phyloP scores from a whole-genome alignment of 305 asterid species.

The Withania somnifera region DNA sequence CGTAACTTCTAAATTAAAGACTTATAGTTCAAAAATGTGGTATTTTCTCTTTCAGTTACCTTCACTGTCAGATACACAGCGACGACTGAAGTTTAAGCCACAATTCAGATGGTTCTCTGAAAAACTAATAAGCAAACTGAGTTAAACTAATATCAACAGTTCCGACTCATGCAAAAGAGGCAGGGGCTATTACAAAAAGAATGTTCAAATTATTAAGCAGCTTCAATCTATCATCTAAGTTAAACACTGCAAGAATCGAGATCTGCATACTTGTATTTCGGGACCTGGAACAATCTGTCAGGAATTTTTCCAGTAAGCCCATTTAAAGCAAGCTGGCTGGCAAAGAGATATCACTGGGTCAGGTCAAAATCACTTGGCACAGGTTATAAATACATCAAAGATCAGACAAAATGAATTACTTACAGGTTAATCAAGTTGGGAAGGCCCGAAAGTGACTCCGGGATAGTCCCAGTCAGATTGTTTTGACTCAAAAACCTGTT shows the following conservation, averaged over 20 bases:
- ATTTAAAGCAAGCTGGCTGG: constrained; percentile 59
- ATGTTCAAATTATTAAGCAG: neutral
- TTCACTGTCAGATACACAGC: constrained; percentile 31
- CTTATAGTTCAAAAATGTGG: neutral
- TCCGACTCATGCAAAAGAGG: neutral
- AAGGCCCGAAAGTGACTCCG: constrained; percentile 51
- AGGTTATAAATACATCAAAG: neutral
- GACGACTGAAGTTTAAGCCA: constrained; percentile 27
- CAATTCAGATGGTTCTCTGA: constrained; percentile 59
- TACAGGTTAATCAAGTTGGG: constrained; percentile 40
- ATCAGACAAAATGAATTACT: constrained; percentile 12
- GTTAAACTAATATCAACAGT: constrained; percentile 14
- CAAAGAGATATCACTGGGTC: neutral
- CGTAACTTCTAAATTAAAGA: neutral
- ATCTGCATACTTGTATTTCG: constrained; percentile 46
- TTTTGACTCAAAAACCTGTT: constrained; percentile 54
- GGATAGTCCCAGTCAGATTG: constrained; percentile 49
- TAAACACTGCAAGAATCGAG: neutral
- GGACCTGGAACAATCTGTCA: constrained; percentile 35
- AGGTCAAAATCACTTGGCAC: neutral
- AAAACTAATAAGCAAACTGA: constrained; percentile 37
- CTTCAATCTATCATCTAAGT: neutral
- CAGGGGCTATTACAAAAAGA: neutral
- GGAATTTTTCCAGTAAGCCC: constrained; percentile 47
- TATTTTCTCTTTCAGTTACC: neutral